A percentile compares a stretch with the other conserved stretches of the same genome.
These are phyloP conservation scores for Rhizopogon salebrosus DNA, from an alignment of 768 basidiomycete species.

Conservation along the genomic window DNA sequence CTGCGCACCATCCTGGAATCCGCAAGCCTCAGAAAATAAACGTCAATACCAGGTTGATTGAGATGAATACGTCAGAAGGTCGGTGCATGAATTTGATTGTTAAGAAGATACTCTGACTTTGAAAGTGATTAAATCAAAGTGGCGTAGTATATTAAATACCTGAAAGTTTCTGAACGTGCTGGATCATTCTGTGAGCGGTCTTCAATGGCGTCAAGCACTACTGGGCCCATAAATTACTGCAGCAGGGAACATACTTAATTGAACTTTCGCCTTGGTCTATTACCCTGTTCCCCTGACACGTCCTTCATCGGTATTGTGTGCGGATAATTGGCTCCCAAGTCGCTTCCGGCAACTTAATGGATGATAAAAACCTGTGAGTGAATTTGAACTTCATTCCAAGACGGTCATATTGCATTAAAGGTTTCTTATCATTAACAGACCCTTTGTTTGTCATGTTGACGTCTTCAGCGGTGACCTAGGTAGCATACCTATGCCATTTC, in stretches of 20 bases:
- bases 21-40: constrained; percentile 7
- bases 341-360: not conserved
- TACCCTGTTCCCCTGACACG: not conserved
- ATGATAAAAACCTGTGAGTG: not conserved
- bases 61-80: constrained; percentile 34
- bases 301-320: not conserved
- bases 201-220: not conserved
- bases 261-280: not conserved
- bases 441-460: not conserved
- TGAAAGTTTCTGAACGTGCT: constrained; percentile 20
- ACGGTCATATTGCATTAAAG: not conserved
- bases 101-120: constrained; percentile 18
- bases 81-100: constrained; percentile 13
- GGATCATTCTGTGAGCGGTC: not conserved
- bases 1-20: constrained; percentile 12
- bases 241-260: not conserved
- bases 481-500: not conserved
- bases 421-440: too few species aligned
- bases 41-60: constrained; percentile 24
- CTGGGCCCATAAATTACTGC: not conserved
- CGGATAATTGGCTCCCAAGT: not conserved
- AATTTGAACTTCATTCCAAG: not conserved
- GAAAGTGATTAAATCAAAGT: constrained; percentile 31
- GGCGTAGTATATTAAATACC: too few species aligned
- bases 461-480: not conserved